Evolutionary conservation across 257 asterid species (phyloP).

Genomic region (Knoxia roxburghii): DNA sequence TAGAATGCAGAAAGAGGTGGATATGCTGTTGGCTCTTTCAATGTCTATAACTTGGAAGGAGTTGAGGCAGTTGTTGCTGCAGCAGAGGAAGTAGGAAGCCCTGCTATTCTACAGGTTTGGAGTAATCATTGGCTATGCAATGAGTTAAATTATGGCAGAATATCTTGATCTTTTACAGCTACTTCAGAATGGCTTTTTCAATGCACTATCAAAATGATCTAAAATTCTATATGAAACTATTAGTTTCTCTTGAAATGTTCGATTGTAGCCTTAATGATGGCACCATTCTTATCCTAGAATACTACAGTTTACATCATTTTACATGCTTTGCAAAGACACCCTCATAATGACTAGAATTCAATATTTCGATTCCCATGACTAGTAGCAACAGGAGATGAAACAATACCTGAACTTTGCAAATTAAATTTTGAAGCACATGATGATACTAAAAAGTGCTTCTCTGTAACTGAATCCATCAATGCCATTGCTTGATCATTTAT

Average conservation of each 20-base stretch:
- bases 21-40: slow-evolving; percentile 94
- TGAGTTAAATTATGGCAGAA: neutral
- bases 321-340: slow-evolving; percentile 1
- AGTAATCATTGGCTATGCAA: slow-evolving; percentile 14
- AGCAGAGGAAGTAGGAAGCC: slow-evolving; percentile 82
- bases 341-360: too few species aligned
- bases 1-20: slow-evolving; percentile 88
- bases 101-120: slow-evolving; percentile 92
- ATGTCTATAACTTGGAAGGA: slow-evolving; percentile 92
- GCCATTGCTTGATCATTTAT: neutral
- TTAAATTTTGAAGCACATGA: neutral
- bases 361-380: neutral
- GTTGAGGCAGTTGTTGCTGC: slow-evolving; percentile 93
- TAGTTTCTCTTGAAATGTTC: neutral
- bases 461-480: neutral
- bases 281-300: neutral
- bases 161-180: neutral
- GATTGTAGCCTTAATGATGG: neutral
- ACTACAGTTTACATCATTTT: neutral
- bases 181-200: neutral
- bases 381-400: neutral
- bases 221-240: neutral
- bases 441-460: neutral
- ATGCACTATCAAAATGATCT: neutral
- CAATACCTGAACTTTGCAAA: neutral